Percentiles rank a stretch among this genome's conserved stretches.
Evolutionary conservation across 1,139 yeast genomes (phyloP).

Genomic region (Yamadazyma blattariae): DNA sequence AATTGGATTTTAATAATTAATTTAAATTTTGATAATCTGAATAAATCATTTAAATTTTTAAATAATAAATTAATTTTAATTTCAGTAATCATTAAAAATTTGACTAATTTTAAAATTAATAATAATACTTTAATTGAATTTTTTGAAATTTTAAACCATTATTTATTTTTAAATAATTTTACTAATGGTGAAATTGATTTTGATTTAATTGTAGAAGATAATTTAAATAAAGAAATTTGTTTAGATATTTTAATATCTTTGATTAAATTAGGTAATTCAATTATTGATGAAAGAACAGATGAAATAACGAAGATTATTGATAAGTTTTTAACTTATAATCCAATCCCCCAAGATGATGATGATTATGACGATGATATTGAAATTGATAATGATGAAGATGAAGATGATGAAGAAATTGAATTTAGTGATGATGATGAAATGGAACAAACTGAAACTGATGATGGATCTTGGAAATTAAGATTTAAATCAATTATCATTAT

Average conservation of each 20-base stretch:
- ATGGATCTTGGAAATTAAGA: slow-evolving; percentile 71
- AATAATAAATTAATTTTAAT: slow-evolving; percentile 9
- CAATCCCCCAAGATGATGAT: slow-evolving; percentile 41
- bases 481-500: slow-evolving; percentile 50
- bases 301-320: no score
- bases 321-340: slow-evolving; percentile 54
- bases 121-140: slow-evolving; percentile 6
- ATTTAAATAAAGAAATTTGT: slow-evolving; percentile 45
- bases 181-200: slow-evolving; percentile 34
- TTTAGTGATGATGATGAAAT: slow-evolving; percentile 45
- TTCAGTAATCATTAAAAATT: slow-evolving; percentile 9
- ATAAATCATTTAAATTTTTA: slow-evolving; percentile 5
- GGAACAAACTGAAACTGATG: slow-evolving; percentile 32
- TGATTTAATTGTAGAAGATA: slow-evolving; percentile 33
- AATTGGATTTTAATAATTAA: slow-evolving; percentile 6
- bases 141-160: background rate
- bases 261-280: slow-evolving; percentile 14
- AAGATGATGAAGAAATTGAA: slow-evolving; percentile 30
- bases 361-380: slow-evolving; percentile 19
- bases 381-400: slow-evolving; percentile 24
- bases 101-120: slow-evolving; percentile 3
- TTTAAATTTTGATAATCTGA: slow-evolving; percentile 6
- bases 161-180: slow-evolving; percentile 2
- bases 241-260: slow-evolving; percentile 39
- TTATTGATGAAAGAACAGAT: no score